Percentiles rank a stretch among this genome's conserved stretches.
Conservation (phyloP, 331 rosid species). For the Malus hybrid region DNA sequence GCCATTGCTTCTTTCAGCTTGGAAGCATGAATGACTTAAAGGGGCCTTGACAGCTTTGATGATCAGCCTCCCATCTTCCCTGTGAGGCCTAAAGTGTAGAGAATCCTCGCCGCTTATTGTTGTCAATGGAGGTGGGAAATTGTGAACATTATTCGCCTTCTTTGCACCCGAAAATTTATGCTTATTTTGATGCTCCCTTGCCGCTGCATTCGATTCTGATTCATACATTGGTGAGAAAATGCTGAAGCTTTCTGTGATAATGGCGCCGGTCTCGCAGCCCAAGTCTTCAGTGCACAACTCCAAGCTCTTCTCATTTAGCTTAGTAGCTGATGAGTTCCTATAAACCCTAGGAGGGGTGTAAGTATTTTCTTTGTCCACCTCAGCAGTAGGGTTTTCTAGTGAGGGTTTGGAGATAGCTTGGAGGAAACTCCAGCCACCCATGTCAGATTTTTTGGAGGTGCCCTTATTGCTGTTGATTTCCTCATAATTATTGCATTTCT, state of each 20-base stretch:
- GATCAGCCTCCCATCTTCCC: constrained; percentile 69
- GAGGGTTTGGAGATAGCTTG: constrained; percentile 37
- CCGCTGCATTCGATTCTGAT: constrained; percentile 5
- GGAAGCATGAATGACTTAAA: constrained; percentile 34
- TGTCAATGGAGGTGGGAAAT: constrained; percentile 92
- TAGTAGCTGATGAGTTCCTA: constrained; percentile 27
- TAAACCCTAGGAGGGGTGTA: constrained; percentile 52
- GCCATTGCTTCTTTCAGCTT: constrained; percentile 72
- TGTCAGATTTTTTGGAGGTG: constrained; percentile 11
- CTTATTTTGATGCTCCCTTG: constrained; percentile 16
- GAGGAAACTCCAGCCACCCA: constrained; percentile 47
- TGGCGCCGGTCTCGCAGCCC: constrained; percentile 80
- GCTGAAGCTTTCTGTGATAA: constrained; percentile 35
- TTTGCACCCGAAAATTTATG: constrained; percentile 23
- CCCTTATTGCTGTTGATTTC: neutral
- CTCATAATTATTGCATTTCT: constrained; percentile 8
- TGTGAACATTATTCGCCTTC: constrained; percentile 19
- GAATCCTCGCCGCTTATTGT: constrained; percentile 69
- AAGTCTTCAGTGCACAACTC: constrained; percentile 75
- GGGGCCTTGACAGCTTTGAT: constrained; percentile 58
- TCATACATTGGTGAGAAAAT: constrained; percentile 24
- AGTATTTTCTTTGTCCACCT: constrained; percentile 14
- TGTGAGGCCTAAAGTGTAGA: constrained; percentile 59
- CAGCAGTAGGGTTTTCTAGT: neutral
- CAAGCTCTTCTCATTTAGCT: constrained; percentile 58